Percentiles rank a stretch among this genome's conserved stretches.
These are phyloP conservation scores for Prunus davidiana DNA, from an alignment of 306 rosid species.

Conservation along the genomic window DNA sequence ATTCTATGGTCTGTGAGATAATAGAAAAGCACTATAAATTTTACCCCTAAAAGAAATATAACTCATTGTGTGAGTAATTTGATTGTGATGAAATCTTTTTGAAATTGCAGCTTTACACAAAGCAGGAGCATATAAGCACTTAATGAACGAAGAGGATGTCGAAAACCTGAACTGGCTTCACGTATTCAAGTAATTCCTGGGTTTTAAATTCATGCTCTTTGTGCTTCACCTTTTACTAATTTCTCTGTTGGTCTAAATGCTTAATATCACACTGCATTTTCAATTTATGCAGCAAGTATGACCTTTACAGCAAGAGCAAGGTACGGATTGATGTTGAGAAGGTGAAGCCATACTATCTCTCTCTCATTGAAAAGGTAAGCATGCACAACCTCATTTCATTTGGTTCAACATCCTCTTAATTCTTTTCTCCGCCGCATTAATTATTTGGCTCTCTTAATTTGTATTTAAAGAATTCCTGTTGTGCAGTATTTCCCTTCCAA, in stretches of 20 bases:
- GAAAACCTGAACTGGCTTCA: conserved; percentile 76
- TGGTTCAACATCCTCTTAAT: background rate
- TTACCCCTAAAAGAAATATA: too few relatives aligned
- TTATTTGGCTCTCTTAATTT: background rate
- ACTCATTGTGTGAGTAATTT: background rate
- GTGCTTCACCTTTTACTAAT: background rate
- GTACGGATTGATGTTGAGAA: conserved; percentile 54
- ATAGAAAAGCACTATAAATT: background rate
- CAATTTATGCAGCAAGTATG: conserved; percentile 58
- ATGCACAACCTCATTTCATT: background rate
- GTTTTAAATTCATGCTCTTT: background rate
- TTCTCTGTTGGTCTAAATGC: background rate
- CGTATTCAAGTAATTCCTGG: conserved; percentile 51
- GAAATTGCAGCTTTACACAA: conserved; percentile 61
- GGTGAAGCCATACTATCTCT: conserved; percentile 77
- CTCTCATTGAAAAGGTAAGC: conserved; percentile 66
- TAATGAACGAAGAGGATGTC: conserved; percentile 72
- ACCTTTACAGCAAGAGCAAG: conserved; percentile 85
- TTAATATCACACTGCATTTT: conserved; percentile 6
- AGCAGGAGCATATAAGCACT: conserved; percentile 61
- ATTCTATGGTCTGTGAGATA: conserved; percentile 51
- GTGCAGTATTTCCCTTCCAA: conserved; percentile 77
- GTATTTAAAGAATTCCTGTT: conserved; percentile 1
- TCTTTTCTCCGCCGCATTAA: background rate
- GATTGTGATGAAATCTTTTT: background rate